Evolutionary conservation across 75 land plant species (phyloP).

Genomic region (Pinus albicaulis): DNA sequence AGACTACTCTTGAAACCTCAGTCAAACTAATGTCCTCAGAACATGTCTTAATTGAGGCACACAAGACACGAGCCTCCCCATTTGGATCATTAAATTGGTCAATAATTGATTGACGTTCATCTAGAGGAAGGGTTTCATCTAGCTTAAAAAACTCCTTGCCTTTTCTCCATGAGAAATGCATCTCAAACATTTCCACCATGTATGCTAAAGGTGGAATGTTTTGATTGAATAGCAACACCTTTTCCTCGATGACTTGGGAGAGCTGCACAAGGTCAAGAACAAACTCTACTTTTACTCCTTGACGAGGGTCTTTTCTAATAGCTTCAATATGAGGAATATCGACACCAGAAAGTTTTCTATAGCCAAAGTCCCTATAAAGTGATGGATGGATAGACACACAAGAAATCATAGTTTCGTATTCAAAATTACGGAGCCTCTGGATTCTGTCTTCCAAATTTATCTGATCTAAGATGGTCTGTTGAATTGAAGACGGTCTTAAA

Average conservation of each 20-base stretch:
- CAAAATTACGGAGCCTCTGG: conserved; percentile 18
- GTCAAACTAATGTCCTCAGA: too few species aligned
- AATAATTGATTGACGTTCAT: too few species aligned
- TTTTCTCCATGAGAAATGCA: conserved; percentile 45
- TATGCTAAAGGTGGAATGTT: conserved; percentile 50
- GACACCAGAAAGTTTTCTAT: background rate
- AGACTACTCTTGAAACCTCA: too few species aligned
- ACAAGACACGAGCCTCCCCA: too few species aligned
- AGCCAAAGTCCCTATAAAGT: conserved; percentile 13
- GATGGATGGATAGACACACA: conserved; percentile 67
- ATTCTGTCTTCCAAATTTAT: conserved; percentile 4
- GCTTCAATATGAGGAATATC: conserved; percentile 17
- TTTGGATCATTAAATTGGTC: too few species aligned
- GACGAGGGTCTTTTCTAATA: conserved; percentile 27
- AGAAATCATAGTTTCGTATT: conserved; percentile 24
- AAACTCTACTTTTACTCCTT: conserved; percentile 66
- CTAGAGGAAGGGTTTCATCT: too few species aligned
- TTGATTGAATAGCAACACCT: conserved; percentile 75
- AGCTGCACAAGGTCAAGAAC: conserved; percentile 50
- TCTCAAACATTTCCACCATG: conserved; percentile 35
- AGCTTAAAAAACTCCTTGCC: conserved; percentile 62
- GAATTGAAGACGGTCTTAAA: conserved; percentile 38
- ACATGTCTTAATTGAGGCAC: too few species aligned
- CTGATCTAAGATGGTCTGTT: conserved; percentile 33
- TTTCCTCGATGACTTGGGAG: conserved; percentile 41